phyloP scores from a whole-genome alignment of 768 basidiomycete genomes.

The Trametes cubensis region DNA sequence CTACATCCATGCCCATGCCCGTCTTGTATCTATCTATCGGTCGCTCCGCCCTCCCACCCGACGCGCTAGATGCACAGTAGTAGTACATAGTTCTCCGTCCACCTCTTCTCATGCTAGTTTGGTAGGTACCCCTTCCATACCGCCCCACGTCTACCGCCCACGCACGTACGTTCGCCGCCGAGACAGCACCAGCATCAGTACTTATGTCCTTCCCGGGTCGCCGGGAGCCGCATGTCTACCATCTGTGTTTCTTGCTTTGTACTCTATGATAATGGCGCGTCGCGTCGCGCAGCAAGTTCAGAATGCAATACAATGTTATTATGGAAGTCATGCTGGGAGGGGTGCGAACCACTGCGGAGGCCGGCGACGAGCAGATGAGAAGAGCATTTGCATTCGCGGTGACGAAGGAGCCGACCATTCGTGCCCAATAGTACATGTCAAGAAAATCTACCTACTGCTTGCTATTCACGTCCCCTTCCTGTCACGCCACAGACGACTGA shows the following conservation, averaged over 20 bases:
- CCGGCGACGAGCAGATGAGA: too few species aligned
- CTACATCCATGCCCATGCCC: constrained; percentile 9
- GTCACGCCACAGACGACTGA: background rate
- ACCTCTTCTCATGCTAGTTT: constrained; percentile 1
- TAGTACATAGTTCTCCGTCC: constrained; percentile 4
- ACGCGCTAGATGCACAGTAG: constrained; percentile 21
- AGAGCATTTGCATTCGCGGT: constrained; percentile 3
- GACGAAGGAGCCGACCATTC: background rate
- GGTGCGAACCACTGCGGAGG: too few species aligned
- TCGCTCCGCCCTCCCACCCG: background rate
- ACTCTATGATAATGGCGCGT: constrained; percentile 18
- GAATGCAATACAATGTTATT: constrained; percentile 19
- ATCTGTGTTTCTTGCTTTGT: constrained; percentile 27
- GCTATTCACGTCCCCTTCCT: background rate
- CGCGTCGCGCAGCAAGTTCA: constrained; percentile 1
- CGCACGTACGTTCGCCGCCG: constrained; percentile 4
- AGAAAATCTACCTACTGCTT: constrained; percentile 2
- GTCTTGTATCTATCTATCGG: constrained; percentile 21
- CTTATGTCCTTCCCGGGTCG: constrained; percentile 11
- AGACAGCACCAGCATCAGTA: constrained; percentile 5
- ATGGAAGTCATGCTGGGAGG: background rate
- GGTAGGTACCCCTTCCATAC: background rate
- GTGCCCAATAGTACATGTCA: constrained; percentile 16
- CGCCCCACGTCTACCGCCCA: background rate
- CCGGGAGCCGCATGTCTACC: constrained; percentile 22